Percentiles rank a stretch among this genome's conserved stretches.
These are phyloP conservation scores for Actinomucor elegans DNA, from an alignment of 371 early-diverging fungal genomes.

Conservation along the genomic window DNA sequence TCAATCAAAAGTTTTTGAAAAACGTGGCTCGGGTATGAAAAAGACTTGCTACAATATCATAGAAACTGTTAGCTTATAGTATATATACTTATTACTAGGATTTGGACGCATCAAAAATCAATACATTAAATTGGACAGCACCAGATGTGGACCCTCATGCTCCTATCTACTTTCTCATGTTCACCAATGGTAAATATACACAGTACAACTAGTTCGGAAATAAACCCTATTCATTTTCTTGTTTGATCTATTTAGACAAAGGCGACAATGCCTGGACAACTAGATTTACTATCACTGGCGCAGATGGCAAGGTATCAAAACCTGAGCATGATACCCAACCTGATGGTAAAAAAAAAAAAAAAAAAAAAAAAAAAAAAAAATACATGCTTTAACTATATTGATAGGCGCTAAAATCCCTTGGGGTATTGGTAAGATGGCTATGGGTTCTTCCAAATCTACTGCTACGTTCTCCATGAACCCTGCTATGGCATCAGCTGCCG, in stretches of 20 bases:
- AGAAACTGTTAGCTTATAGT: too few species aligned
- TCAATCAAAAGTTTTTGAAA: constrained; percentile 25
- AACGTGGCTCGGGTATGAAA: constrained; percentile 31
- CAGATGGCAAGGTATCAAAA: constrained; percentile 21
- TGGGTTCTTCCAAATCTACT: not conserved
- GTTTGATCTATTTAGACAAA: constrained; percentile 19
- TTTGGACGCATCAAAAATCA: constrained; percentile 21
- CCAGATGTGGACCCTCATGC: constrained; percentile 43
- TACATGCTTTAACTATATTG: not conserved
- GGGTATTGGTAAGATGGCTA: constrained; percentile 39
- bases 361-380: not conserved
- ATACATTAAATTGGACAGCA: constrained; percentile 29
- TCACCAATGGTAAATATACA: constrained; percentile 43
- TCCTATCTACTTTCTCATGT: constrained; percentile 50
- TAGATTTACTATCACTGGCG: constrained; percentile 36
- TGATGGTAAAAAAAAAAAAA: constrained; percentile 24
- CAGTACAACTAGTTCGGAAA: too few species aligned
- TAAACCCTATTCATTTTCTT: not conserved
- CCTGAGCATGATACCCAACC: constrained; percentile 35
- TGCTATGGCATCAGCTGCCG: constrained; percentile 20
- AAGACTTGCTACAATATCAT: not conserved
- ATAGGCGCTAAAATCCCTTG: constrained; percentile 43
- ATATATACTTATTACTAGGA: too few species aligned
- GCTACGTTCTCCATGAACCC: constrained; percentile 18
- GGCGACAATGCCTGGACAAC: constrained; percentile 46